These are phyloP conservation scores for Vaccinium myrtillus DNA, from an alignment of 148 eudicot genomes.

Conservation along the genomic window DNA sequence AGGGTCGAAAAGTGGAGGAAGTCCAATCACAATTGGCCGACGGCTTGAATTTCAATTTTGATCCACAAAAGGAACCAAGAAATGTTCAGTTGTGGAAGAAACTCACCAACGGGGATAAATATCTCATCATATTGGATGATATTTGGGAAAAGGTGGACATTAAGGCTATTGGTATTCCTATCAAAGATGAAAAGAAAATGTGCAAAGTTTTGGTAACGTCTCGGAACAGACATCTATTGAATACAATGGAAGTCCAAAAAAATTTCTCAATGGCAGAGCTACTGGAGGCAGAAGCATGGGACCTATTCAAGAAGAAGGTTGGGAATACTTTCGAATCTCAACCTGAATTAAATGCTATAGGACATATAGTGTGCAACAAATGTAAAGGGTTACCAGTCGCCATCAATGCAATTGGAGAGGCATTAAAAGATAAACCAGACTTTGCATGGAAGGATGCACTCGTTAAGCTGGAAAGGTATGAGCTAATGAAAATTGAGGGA, in stretches of 20 bases:
- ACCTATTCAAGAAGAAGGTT: not conserved
- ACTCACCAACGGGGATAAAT: too few species aligned
- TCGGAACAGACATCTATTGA: too few species aligned
- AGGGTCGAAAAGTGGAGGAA: too few species aligned
- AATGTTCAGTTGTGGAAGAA: too few species aligned
- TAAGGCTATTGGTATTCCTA: too few species aligned
- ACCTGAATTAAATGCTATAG: not conserved
- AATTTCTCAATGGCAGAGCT: not conserved
- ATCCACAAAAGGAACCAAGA: too few species aligned
- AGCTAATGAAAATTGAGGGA: not conserved
- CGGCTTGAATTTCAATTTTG: too few species aligned
- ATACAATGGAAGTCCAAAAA: not conserved
- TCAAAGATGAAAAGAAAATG: too few species aligned
- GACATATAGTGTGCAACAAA: not conserved
- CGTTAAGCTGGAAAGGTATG: not conserved
- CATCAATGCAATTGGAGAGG: slow-evolving; percentile 1
- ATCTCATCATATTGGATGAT: too few species aligned
- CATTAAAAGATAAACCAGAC: not conserved
- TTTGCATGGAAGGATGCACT: not conserved
- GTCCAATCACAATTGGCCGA: too few species aligned
- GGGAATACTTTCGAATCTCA: not conserved
- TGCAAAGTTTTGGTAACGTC: too few species aligned
- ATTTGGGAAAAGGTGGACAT: too few species aligned
- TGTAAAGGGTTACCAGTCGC: slow-evolving; percentile 20
- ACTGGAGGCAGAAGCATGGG: not conserved